Evolutionary conservation across 768 basidiomycete genomes (phyloP).

Genomic region (Russula sp.): DNA sequence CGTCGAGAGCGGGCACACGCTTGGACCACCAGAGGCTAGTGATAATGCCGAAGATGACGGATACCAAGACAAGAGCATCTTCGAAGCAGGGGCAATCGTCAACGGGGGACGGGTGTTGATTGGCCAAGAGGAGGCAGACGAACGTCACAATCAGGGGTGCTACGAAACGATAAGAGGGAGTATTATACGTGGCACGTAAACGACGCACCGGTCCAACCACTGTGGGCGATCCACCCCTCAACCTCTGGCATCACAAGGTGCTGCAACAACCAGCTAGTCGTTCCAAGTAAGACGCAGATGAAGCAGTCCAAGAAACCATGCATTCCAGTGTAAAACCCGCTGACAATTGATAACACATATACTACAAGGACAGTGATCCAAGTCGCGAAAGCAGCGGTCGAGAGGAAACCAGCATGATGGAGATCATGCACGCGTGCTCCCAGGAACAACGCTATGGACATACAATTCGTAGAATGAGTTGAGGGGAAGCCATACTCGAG

Average conservation of each 20-base stretch:
- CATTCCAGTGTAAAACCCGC: conserved; percentile 84
- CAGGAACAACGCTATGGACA: conserved; percentile 84
- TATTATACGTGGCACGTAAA: conserved; percentile 10
- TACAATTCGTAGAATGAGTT: conserved; percentile 87
- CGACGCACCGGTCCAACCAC: conserved; percentile 35
- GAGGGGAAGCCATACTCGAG: conserved; percentile 95
- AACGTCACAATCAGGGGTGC: conserved; percentile 61
- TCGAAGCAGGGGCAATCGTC: conserved; percentile 99
- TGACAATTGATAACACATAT: conserved; percentile 70
- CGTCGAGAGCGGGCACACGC: conserved; percentile 35
- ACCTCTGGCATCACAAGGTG: conserved; percentile 33
- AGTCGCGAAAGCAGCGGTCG: conserved; percentile 39
- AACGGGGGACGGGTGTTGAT: conserved; percentile 88
- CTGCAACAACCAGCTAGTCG: conserved; percentile 52
- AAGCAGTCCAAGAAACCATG: conserved; percentile 76
- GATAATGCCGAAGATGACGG: conserved; percentile 73
- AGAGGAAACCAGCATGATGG: conserved; percentile 38
- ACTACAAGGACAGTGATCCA: conserved; percentile 40
- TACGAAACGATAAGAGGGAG: conserved; percentile 22
- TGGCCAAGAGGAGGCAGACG: conserved; percentile 66
- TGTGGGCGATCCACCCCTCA: conserved; percentile 38
- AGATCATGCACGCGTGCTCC: conserved; percentile 53
- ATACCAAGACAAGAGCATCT: conserved; percentile 90
- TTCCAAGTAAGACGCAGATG: conserved; percentile 59
- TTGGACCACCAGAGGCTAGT: conserved; percentile 61